A percentile compares a stretch with the other conserved stretches of the same genome.
phyloP scores from a whole-genome alignment of 1,284 basidiomycete species.

The Xerocomus nothofagi region DNA sequence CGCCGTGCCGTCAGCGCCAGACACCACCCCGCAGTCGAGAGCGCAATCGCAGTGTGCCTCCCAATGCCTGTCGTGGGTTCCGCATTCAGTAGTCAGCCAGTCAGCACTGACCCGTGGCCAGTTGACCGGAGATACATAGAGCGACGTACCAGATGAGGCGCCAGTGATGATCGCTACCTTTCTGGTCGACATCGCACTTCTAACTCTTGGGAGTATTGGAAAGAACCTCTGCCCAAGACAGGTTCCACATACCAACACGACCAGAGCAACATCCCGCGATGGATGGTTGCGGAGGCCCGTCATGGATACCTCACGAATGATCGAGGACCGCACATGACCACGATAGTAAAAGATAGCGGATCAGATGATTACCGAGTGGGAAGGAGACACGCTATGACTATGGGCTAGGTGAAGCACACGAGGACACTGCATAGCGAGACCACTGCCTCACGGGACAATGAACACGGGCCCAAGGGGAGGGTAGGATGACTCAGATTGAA shows the following conservation, averaged over 20 bases:
- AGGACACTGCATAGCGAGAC: no score
- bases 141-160: constrained; percentile 23
- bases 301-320: background rate
- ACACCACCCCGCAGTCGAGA: constrained; percentile 58
- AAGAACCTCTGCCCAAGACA: no score
- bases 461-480: no score
- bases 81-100: background rate
- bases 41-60: constrained; percentile 44
- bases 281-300: background rate
- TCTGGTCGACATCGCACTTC: constrained; percentile 12
- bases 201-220: background rate
- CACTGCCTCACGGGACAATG: no score
- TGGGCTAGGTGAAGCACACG: no score
- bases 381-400: background rate
- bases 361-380: background rate
- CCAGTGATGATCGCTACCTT: constrained; percentile 32
- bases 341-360: background rate
- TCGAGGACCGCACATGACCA: background rate
- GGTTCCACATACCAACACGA: background rate
- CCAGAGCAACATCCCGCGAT: background rate
- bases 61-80: constrained; percentile 31
- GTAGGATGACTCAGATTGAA: background rate
- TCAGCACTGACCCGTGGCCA: background rate
- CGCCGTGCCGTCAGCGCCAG: constrained; percentile 62
- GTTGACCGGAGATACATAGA: background rate